Evolutionary conservation across 768 basidiomycete species (phyloP).

Genomic region (Neoboletus magnificus): DNA sequence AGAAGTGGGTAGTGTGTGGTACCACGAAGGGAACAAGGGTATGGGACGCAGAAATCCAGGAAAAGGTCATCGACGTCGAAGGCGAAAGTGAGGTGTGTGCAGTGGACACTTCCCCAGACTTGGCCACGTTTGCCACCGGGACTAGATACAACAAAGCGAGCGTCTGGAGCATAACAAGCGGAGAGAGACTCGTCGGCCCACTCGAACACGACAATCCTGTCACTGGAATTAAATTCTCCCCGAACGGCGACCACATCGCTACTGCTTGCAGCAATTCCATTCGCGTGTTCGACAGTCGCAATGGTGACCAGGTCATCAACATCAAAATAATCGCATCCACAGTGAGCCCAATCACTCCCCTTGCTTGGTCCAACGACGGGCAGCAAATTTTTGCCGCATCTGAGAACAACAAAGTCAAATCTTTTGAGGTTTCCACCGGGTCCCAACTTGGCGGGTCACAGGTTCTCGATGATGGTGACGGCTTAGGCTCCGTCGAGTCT

Average conservation of each 20-base stretch:
- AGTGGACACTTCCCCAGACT: background rate
- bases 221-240: background rate
- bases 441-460: background rate
- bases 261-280: background rate
- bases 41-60: background rate
- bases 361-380: background rate
- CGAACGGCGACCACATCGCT: background rate
- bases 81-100: background rate
- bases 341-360: background rate
- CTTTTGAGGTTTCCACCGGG: background rate
- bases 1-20: background rate
- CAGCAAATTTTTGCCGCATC: background rate
- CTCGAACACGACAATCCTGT: background rate
- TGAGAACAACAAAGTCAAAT: background rate
- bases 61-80: background rate
- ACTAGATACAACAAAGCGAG: accelerated
- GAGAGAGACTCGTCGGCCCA: background rate
- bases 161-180: background rate
- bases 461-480: background rate
- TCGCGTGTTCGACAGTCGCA: background rate
- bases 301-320: background rate
- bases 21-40: background rate
- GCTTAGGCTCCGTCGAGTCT: no score
- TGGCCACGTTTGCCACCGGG: background rate
- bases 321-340: background rate